Evolutionary conservation across 176 grass and related monocot genomes (phyloP).

Genomic region (Bonia amplexicaulis): DNA sequence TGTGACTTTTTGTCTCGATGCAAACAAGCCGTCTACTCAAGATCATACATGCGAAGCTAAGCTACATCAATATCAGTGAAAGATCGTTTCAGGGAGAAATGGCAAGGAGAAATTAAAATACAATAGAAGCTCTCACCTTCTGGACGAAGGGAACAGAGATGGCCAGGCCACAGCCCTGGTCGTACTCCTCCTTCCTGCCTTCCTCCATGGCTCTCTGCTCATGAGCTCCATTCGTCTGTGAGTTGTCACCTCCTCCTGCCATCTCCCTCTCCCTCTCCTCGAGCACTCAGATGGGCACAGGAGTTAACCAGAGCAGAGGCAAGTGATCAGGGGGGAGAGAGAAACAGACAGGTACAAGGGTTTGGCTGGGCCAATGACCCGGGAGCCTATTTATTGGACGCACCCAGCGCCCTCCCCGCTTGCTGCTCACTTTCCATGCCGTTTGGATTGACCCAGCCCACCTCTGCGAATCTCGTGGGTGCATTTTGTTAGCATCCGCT

Average conservation of each 20-base stretch:
- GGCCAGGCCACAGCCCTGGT: slow-evolving; percentile 26
- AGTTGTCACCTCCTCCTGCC: slow-evolving; percentile 39
- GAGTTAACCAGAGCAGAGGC: background rate
- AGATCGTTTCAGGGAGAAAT: background rate
- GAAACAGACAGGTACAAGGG: background rate
- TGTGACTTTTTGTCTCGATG: background rate
- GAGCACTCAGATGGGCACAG: background rate
- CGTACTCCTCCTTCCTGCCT: slow-evolving; percentile 26
- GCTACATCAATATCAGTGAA: background rate
- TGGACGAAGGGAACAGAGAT: slow-evolving; percentile 36
- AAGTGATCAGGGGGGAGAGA: background rate
- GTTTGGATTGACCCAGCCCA: slow-evolving; percentile 37
- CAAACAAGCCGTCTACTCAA: background rate
- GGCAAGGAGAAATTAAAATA: background rate
- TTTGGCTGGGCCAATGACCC: slow-evolving; percentile 19
- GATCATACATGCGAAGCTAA: background rate
- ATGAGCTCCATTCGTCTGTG: slow-evolving; percentile 23
- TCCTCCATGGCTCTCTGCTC: slow-evolving; percentile 58
- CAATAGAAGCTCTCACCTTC: slow-evolving; percentile 25
- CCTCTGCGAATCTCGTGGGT: background rate
- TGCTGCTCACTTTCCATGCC: slow-evolving; percentile 38
- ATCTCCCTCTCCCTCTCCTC: background rate
- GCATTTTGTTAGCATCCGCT: background rate
- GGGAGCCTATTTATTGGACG: slow-evolving; percentile 54
- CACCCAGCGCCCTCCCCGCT: background rate